These are phyloP conservation scores for Rasamsonia emersonii DNA, from an alignment of 2,329 filamentous ascomycete genomes.

Conservation along the genomic window DNA sequence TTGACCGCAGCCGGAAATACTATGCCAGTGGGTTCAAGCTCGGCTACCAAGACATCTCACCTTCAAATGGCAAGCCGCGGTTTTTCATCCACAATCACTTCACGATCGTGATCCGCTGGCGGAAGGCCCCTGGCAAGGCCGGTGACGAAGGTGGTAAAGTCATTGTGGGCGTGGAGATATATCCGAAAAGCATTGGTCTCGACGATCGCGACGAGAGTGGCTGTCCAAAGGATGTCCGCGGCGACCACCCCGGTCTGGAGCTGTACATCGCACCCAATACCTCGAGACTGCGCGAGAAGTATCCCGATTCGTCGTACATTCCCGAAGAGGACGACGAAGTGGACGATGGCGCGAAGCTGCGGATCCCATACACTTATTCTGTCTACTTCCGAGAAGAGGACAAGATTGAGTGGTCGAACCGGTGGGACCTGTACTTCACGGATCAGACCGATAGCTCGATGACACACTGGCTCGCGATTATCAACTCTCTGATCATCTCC, in stretches of 20 bases:
- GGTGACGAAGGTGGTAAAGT: slow-evolving; percentile 66
- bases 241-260: slow-evolving; percentile 57
- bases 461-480: slow-evolving; percentile 80
- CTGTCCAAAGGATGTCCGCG: slow-evolving; percentile 59
- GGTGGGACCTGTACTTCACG: slow-evolving; percentile 86
- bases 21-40: slow-evolving; percentile 87
- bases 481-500: slow-evolving; percentile 80
- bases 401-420: slow-evolving; percentile 68
- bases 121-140: slow-evolving; percentile 58
- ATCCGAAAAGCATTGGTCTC: slow-evolving; percentile 69
- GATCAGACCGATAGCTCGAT: slow-evolving; percentile 74
- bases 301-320: slow-evolving; percentile 52
- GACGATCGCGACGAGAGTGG: slow-evolving; percentile 54
- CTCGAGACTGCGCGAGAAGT: slow-evolving; percentile 47
- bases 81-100: slow-evolving; percentile 84
- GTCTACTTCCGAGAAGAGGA: slow-evolving; percentile 83
- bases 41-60: slow-evolving; percentile 62
- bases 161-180: slow-evolving; percentile 83
- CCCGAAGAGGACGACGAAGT: slow-evolving; percentile 49
- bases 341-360: slow-evolving; percentile 57
- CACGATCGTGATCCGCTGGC: slow-evolving; percentile 73
- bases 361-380: slow-evolving; percentile 78
- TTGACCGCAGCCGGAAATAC: slow-evolving; percentile 76
- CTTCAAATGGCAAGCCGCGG: slow-evolving; percentile 50
- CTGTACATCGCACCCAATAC: slow-evolving; percentile 58